phyloP scores from a whole-genome alignment of 208 protist species.

The Balamuthia mandrillaris region DNA sequence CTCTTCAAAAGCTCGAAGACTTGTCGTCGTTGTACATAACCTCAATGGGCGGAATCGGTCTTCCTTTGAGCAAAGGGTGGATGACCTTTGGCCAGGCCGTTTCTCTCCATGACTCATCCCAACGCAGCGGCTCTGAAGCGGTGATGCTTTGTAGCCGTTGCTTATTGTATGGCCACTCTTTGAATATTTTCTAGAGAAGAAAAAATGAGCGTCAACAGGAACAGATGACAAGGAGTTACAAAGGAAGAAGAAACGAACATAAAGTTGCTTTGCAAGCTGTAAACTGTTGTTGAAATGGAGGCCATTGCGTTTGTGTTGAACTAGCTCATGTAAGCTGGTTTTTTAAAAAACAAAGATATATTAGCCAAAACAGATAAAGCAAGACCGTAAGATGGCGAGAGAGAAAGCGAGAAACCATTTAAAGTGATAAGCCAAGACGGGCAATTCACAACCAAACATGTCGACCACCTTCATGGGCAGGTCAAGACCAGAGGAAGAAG shows the following conservation, averaged over 20 bases:
- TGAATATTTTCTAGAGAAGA: no score
- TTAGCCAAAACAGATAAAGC: neutral
- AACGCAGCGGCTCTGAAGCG: no score
- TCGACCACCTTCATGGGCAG: conserved; percentile 97
- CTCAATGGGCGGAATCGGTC: no score
- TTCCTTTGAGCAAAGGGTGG: no score
- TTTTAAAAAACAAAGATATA: neutral
- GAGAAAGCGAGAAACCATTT: conserved; percentile 32
- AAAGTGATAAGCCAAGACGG: conserved; percentile 85
- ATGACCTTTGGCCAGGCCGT: no score
- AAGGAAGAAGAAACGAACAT: neutral
- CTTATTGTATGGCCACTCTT: no score
- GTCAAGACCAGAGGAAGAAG: conserved; percentile 88
- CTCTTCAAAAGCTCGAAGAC: no score
- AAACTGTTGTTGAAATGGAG: neutral
- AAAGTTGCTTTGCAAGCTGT: neutral
- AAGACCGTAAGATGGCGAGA: neutral
- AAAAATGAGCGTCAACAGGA: no score
- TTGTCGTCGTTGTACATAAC: no score
- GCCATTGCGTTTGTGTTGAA: conserved; percentile 7
- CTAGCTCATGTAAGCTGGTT: conserved; percentile 29
- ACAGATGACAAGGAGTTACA: no score
- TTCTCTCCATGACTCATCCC: no score
- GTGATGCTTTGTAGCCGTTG: no score
- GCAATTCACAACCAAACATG: conserved; percentile 89